These are phyloP conservation scores for Diaporthe vexans DNA, from an alignment of 2,329 filamentous ascomycete species.

Conservation along the genomic window DNA sequence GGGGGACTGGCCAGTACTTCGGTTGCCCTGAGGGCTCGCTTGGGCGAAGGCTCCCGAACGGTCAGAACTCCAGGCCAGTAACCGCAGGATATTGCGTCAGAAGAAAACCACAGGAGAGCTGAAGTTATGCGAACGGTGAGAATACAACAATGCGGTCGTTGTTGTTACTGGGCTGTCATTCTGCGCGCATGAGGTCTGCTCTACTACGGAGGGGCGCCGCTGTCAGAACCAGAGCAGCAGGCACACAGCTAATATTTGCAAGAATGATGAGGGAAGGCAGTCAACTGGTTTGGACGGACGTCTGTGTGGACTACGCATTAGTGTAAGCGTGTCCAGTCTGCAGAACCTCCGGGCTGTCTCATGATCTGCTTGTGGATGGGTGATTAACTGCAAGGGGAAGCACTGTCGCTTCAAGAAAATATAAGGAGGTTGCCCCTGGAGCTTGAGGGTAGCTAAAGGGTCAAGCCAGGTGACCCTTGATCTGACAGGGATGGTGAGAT, in stretches of 20 bases:
- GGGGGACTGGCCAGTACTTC: not conserved
- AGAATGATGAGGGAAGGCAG: constrained; percentile 6
- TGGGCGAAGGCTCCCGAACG: not conserved
- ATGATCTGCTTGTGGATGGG: constrained; percentile 32
- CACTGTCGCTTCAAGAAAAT: constrained; percentile 35
- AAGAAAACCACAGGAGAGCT: not conserved
- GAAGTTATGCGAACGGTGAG: not conserved
- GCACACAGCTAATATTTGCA: constrained; percentile 30
- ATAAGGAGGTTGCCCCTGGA: constrained; percentile 33
- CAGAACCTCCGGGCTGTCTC: constrained; percentile 32
- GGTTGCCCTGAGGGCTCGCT: not conserved
- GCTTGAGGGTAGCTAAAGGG: constrained; percentile 29
- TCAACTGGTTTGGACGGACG: constrained; percentile 12
- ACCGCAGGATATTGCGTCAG: not conserved
- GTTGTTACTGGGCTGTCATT: not conserved
- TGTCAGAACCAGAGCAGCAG: constrained; percentile 28
- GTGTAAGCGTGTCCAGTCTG: constrained; percentile 14
- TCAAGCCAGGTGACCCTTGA: constrained; percentile 31
- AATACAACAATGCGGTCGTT: not conserved
- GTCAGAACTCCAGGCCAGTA: not conserved
- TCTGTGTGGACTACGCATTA: constrained; percentile 15
- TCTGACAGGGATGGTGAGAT: constrained; percentile 35
- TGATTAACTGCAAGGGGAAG: constrained; percentile 35
- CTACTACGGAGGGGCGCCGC: constrained; percentile 10
- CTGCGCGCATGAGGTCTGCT: not conserved